These are phyloP conservation scores for Silene noctiflora DNA, from an alignment of 179 eudicot genomes.

Conservation along the genomic window DNA sequence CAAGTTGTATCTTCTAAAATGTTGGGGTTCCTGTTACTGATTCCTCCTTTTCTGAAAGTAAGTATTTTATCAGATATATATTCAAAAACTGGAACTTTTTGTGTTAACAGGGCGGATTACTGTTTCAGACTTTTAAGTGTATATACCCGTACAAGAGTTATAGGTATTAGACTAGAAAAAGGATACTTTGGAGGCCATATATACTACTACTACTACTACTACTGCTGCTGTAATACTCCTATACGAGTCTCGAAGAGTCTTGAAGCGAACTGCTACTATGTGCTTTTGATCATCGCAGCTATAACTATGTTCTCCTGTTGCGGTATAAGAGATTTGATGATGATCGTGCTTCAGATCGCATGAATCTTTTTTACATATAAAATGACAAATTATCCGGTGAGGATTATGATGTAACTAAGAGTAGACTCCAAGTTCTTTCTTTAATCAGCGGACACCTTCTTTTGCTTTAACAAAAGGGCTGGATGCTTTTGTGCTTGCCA, in stretches of 20 bases:
- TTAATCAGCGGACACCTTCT: constrained; percentile 11
- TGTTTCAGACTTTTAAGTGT: constrained; percentile 12
- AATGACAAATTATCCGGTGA: not conserved
- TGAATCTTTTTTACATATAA: not conserved
- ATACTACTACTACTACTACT: not conserved
- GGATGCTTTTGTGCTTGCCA: constrained; percentile 32
- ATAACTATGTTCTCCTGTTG: not conserved
- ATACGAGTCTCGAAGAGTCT: not conserved
- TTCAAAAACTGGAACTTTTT: constrained; percentile 7
- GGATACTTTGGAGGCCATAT: not conserved
- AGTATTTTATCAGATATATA: not conserved
- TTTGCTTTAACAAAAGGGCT: constrained; percentile 30
- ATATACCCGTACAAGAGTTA: constrained; percentile 21
- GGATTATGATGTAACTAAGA: constrained; percentile 12
- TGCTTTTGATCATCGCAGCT: not conserved
- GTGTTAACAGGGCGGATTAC: constrained; percentile 16
- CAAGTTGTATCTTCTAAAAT: constrained; percentile 24
- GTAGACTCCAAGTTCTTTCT: constrained; percentile 7
- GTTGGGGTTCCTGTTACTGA: constrained; percentile 18
- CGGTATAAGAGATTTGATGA: not conserved
- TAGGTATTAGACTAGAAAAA: constrained; percentile 13
- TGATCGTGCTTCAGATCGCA: not conserved
- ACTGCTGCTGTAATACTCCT: not conserved
- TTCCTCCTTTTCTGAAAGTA: not conserved
- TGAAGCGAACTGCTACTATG: not conserved